phyloP scores from a whole-genome alignment of 2,329 filamentous ascomycete genomes.

The Cladophialophora chaetospira region DNA sequence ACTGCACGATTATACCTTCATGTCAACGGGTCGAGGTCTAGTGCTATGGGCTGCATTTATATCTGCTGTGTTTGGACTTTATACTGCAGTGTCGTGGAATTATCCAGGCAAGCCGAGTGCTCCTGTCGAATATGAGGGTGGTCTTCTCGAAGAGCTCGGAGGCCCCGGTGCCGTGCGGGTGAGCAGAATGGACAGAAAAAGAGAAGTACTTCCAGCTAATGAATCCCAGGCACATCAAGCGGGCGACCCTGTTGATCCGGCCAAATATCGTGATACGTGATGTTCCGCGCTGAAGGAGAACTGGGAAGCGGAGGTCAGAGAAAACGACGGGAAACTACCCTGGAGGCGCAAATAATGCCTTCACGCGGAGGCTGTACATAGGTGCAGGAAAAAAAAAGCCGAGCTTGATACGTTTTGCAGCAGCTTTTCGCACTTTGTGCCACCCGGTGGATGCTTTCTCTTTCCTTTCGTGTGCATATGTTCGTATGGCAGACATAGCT shows the following conservation, averaged over 20 bases:
- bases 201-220: conserved; percentile 8
- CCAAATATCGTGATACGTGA: neutral
- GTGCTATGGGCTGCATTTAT: conserved; percentile 70
- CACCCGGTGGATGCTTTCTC: no score
- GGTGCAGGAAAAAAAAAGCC: no score
- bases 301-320: neutral
- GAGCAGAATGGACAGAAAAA: conserved; percentile 42
- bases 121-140: conserved; percentile 68
- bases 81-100: conserved; percentile 66
- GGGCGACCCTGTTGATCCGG: conserved; percentile 17
- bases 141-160: conserved; percentile 73
- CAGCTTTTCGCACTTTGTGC: no score
- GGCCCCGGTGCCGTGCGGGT: conserved; percentile 68
- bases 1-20: conserved; percentile 85
- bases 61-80: conserved; percentile 62
- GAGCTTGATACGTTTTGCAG: no score
- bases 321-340: neutral
- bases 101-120: conserved; percentile 73
- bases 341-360: neutral
- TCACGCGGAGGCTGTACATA: neutral
- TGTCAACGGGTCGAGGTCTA: conserved; percentile 69
- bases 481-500: no score
- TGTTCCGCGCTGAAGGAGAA: conserved; percentile 4
- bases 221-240: conserved; percentile 16
- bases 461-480: no score